phyloP scores from a whole-genome alignment of 148 eudicot genomes.

The Bassia scoparia region DNA sequence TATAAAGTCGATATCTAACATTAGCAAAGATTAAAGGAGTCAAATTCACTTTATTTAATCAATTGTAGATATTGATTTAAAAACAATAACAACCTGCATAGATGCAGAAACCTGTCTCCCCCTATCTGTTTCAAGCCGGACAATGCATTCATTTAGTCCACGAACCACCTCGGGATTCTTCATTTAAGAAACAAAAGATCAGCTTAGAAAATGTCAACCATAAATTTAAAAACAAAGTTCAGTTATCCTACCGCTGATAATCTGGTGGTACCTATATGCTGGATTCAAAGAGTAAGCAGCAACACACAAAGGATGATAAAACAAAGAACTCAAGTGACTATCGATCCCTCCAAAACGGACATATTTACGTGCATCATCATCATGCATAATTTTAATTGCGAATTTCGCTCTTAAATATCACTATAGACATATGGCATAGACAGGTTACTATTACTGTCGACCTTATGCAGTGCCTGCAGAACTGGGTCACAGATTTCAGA shows the following conservation, averaged over 20 bases:
- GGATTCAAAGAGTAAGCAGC: slow-evolving; percentile 92
- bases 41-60: too few relatives aligned
- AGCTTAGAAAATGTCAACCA: slow-evolving; percentile 4
- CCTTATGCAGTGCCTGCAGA: slow-evolving; percentile 63
- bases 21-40: slow-evolving; percentile 7
- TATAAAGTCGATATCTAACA: slow-evolving; percentile 81
- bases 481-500: slow-evolving; percentile 73
- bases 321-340: slow-evolving; percentile 56
- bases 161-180: slow-evolving; percentile 87
- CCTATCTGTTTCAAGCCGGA: slow-evolving; percentile 68
- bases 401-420: slow-evolving; percentile 73
- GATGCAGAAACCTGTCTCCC: slow-evolving; percentile 80
- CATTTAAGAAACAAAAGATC: slow-evolving; percentile 23
- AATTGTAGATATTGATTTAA: neutral
- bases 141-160: slow-evolving; percentile 86
- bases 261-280: slow-evolving; percentile 76
- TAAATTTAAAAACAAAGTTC: slow-evolving; percentile 10
- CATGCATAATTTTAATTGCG: slow-evolving; percentile 59
- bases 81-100: slow-evolving; percentile 52
- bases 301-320: slow-evolving; percentile 70
- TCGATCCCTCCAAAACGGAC: slow-evolving; percentile 82
- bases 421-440: slow-evolving; percentile 76
- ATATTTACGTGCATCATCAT: slow-evolving; percentile 70
- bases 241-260: slow-evolving; percentile 57
- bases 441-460: slow-evolving; percentile 50